Percentiles rank a stretch among this genome's conserved stretches.
Conservation (phyloP, 306 rosid species). For the Cyclanthera cordifolia region DNA sequence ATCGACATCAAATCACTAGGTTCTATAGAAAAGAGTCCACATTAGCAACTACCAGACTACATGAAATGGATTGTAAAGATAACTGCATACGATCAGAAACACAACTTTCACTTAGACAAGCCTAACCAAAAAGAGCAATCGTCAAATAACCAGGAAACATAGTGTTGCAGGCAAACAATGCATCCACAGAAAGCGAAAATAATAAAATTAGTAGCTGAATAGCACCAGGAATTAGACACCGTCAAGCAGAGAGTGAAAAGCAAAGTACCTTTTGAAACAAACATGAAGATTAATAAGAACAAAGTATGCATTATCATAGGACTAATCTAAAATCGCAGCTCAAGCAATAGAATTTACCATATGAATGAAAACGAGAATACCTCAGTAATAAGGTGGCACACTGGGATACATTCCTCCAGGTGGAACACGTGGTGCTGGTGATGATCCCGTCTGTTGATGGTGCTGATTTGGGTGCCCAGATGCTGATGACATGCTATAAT, state of each 20-base stretch:
- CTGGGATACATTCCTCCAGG: conserved; percentile 79
- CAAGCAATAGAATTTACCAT: neutral
- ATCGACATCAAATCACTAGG: neutral
- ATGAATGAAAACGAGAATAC: conserved; percentile 23
- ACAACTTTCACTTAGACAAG: neutral
- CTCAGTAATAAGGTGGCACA: conserved; percentile 81
- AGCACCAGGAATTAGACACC: neutral
- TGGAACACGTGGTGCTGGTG: conserved; percentile 70
- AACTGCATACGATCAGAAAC: neutral
- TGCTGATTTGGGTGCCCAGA: conserved; percentile 65
- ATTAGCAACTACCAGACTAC: too few relatives aligned
- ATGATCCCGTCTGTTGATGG: conserved; percentile 61
- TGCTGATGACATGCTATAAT: conserved; percentile 39
- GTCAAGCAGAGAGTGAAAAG: neutral
- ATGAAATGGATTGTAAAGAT: neutral
- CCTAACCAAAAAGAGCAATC: neutral
- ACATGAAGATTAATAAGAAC: neutral
- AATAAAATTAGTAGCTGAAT: neutral
- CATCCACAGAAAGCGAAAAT: neutral
- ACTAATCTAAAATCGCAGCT: neutral
- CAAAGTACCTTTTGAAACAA: neutral
- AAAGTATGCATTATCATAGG: neutral
- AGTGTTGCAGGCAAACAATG: neutral
- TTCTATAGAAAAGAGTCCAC: neutral
- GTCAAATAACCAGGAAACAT: neutral